Base-by-base conservation (phyloP, 805 yeast genomes). In the Nakazawaea holstii region DNA sequence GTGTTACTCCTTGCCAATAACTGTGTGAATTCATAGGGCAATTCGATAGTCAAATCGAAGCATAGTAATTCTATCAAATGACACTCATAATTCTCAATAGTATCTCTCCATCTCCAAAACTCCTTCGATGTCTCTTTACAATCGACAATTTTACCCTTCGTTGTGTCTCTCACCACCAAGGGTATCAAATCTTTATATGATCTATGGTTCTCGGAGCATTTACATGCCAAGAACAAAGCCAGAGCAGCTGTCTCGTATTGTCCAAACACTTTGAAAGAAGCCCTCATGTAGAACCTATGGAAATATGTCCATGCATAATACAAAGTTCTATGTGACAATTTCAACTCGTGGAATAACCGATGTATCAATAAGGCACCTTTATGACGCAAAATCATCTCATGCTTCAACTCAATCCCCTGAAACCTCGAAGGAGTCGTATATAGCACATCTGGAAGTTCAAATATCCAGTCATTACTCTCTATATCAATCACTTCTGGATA, bases 161-260 rank as follows among this genome's bases (percentile, higher is more conserved):
- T 68, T 0, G 82, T 80, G 5, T 70, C 66, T 41, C 66, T 65
- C 4, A 79, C 75, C 53, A 79, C 72, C 5, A 69, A 67, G n/a
- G 68, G 65, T 17, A 76, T 77, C 4, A 79, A 67, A 45, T 77
- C 81, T 36, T 70, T 59, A 28, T 78, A 57, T 35, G 70, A 59
- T 28, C 83, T 64, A 31, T 72, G 67, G 29, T 77, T 67, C 48
- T 78, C 84, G 45, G 77, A 80, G 7, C 76, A 69, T 50, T 78
- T 78, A 46, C 77, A 67, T 4, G 81, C 81, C 26, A 78, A 59
- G 53, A 78, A 78, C 14, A 79, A 53, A 29, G 75, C 60, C 2
- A 80, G 69, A 1, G 77, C 79, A 0, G 73, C 81, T 7, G 72
- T 64, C 49, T 79, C 79, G 52, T 71, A 79, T 44, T 71, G 70